Conservation (phyloP, 192 early-diverging fungal species). For the Coemansia reversa region DNA sequence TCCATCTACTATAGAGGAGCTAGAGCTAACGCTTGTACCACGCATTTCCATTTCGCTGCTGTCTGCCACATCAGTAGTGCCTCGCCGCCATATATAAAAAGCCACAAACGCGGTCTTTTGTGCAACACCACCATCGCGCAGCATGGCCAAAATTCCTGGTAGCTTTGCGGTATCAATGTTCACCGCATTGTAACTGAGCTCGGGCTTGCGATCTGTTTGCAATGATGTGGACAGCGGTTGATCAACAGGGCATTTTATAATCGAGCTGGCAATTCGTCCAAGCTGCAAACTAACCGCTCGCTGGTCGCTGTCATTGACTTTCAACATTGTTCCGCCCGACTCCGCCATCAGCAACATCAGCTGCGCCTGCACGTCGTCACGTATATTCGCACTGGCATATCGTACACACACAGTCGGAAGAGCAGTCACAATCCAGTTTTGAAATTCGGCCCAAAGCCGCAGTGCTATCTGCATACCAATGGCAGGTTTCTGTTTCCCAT, state of each 20-base stretch:
- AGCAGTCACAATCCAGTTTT: conserved; percentile 14
- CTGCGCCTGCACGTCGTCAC: neutral
- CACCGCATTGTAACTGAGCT: neutral
- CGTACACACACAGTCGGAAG: conserved; percentile 3
- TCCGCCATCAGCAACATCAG: neutral
- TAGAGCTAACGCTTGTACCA: neutral
- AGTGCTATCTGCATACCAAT: conserved; percentile 14
- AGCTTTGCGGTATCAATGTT: neutral
- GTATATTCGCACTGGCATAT: neutral
- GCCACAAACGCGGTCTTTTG: conserved; percentile 2
- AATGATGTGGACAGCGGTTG: neutral
- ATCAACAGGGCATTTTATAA: conserved; percentile 1
- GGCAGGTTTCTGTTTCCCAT: neutral
- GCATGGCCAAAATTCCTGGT: neutral
- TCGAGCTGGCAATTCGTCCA: conserved; percentile 2
- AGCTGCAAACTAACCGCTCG: conserved; percentile 4
- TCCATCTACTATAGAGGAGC: neutral
- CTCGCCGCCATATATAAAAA: conserved; percentile 2
- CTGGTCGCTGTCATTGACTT: neutral
- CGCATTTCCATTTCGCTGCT: neutral
- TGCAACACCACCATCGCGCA: conserved; percentile 2
- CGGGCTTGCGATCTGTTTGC: neutral
- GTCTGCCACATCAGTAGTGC: neutral
- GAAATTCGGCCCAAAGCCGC: conserved; percentile 35
- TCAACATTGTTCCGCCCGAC: too few species aligned